Conservation (phyloP, 2,329 filamentous ascomycete species). For the Botryotinia convoluta region DNA sequence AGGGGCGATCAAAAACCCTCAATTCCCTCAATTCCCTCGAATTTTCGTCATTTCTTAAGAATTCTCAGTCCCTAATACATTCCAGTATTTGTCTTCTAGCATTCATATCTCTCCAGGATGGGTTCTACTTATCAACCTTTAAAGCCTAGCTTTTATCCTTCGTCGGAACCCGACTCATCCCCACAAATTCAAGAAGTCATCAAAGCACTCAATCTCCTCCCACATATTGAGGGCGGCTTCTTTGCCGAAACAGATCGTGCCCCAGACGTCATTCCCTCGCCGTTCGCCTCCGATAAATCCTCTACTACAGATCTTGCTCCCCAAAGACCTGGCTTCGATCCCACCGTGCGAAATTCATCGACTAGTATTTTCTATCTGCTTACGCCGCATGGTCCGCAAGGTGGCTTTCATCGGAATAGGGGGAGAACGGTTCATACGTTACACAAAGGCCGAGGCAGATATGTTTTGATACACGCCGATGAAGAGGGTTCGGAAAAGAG, state of each 20-base stretch:
- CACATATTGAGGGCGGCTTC: conserved; percentile 64
- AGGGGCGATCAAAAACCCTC: background rate
- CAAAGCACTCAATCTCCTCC: conserved; percentile 46
- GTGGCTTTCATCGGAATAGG: conserved; percentile 62
- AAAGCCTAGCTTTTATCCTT: conserved; percentile 34
- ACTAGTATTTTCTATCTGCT: conserved; percentile 66
- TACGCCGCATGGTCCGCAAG: conserved; percentile 53
- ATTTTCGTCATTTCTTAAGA: background rate
- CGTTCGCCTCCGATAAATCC: conserved; percentile 47
- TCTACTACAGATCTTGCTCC: conserved; percentile 40
- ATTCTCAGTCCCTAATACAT: background rate
- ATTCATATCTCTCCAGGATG: background rate
- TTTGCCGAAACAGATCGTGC: conserved; percentile 60
- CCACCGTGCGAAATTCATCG: conserved; percentile 50
- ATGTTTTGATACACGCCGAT: conserved; percentile 62
- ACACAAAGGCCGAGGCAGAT: conserved; percentile 60
- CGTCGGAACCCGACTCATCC: conserved; percentile 36
- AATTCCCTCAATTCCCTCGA: background rate
- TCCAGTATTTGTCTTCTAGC: background rate
- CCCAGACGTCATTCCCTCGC: conserved; percentile 51
- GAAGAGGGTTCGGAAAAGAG: conserved; percentile 44
- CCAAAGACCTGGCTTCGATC: conserved; percentile 41
- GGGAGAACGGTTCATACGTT: conserved; percentile 63
- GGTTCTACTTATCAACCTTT: conserved; percentile 5
- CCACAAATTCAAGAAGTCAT: conserved; percentile 42